Base-by-base conservation (phyloP, 345 rosid genomes). In the Camelina neglecta region DNA sequence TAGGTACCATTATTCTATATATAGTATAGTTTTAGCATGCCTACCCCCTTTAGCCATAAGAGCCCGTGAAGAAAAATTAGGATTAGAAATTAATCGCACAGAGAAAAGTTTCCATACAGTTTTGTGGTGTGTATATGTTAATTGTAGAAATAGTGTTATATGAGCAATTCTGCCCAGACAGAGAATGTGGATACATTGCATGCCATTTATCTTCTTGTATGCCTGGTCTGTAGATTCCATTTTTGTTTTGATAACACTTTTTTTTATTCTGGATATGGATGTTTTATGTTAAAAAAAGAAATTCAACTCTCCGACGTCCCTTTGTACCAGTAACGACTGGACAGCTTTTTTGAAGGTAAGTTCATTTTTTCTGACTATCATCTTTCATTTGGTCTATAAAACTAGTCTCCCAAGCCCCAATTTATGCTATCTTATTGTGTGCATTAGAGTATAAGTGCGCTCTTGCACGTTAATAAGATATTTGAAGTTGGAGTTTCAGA, bases 291-390 rank as follows among this genome's bases (percentile, higher is more conserved):
- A 38, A 42, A 57, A 74, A 73, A 69, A 94, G 98, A 94, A 94
- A 89, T 92, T 94, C 84, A 89, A 92, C 83, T 92, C 93, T 35
- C 98, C 97, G 73, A 90, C 91, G 81, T 85, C 92, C 74, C 64
- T 80, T 35, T 89, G 87, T 72, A 85, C 95, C 61, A 69, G 77
- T 80, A 75, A 88, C 60, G 98, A 94, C 73, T 94, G 97, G 98
- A 81, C 89, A 64, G 85, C 96, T 35, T 90, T 94, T 82, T 69
- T 88, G 81, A 94, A 94, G 97, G 98, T 90, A 86, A 39, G 45
- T 9, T 56, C 8, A 55, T 21, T 64, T 16, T 21, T 42, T 35
- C 69, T 18, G 42, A 45, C 73, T 67, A 60, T 55, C 72, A 56
- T 71, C 67, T 42, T 41, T 35, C 50, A 23, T 31, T 51, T 75